These are phyloP conservation scores for Blastocystis sp. DNA, from an alignment of 352 stramenopile genomes.

Conservation along the genomic window DNA sequence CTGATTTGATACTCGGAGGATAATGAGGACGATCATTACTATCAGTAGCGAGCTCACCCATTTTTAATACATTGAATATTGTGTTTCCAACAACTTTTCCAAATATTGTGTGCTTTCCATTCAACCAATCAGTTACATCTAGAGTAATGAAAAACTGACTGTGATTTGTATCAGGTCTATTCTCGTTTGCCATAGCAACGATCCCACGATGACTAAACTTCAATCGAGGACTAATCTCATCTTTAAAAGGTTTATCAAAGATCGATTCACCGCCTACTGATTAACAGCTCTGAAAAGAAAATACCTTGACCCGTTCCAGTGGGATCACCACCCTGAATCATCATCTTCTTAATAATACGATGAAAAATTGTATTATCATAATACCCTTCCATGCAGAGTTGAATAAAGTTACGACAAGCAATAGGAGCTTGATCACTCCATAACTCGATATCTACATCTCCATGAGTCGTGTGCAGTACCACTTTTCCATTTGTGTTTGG, in stretches of 20 bases:
- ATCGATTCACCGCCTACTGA: conserved; percentile 59
- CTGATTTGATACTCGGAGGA: conserved; percentile 67
- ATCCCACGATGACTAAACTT: conserved; percentile 90
- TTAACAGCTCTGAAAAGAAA: neutral
- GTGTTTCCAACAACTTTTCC: conserved; percentile 86
- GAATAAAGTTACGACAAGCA: conserved; percentile 84
- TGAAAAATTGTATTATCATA: conserved; percentile 92
- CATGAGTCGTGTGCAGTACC: conserved; percentile 88
- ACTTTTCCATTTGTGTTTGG: conserved; percentile 88
- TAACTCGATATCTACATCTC: conserved; percentile 91
- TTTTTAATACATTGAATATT: conserved; percentile 91
- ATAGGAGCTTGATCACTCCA: conserved; percentile 91
- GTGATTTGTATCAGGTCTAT: conserved; percentile 77
- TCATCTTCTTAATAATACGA: conserved; percentile 85
- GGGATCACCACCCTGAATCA: conserved; percentile 87
- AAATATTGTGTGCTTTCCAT: conserved; percentile 90
- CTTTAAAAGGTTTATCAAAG: conserved; percentile 71
- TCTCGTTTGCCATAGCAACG: conserved; percentile 84
- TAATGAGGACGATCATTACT: conserved; percentile 69
- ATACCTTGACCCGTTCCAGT: conserved; percentile 76
- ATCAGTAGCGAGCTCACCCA: conserved; percentile 79
- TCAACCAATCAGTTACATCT: conserved; percentile 81
- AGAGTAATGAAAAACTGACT: conserved; percentile 97
- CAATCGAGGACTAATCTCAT: conserved; percentile 86
- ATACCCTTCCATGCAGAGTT: conserved; percentile 84